Conservation (phyloP, 2,329 filamentous ascomycete species). For the Aureobasidium pullulans region DNA sequence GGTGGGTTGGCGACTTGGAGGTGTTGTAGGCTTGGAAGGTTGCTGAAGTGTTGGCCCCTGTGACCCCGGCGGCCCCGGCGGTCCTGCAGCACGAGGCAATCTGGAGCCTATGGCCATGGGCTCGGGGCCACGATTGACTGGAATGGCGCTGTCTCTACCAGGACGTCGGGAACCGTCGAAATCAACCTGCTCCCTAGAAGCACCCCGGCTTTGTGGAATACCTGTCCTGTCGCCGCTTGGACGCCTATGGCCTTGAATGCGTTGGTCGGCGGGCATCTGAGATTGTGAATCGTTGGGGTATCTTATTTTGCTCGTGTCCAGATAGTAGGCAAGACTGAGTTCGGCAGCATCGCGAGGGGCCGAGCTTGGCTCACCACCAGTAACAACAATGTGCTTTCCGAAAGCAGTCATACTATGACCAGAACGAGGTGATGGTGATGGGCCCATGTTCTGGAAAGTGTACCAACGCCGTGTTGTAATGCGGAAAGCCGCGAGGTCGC, state of each 20-base stretch:
- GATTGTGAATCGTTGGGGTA: slow-evolving; percentile 62
- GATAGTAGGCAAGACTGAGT: slow-evolving; percentile 78
- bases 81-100: slow-evolving; percentile 48
- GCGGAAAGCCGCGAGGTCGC: slow-evolving; percentile 81
- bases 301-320: slow-evolving; percentile 93
- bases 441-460: slow-evolving; percentile 99
- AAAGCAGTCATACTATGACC: slow-evolving; percentile 97
- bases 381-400: slow-evolving; percentile 83
- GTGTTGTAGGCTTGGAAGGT: slow-evolving; percentile 24
- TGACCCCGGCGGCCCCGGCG: slow-evolving; percentile 53
- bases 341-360: slow-evolving; percentile 74
- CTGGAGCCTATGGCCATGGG: slow-evolving; percentile 44
- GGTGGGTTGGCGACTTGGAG: slow-evolving; percentile 13
- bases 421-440: slow-evolving; percentile 84
- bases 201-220: slow-evolving; percentile 17
- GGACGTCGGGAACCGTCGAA: slow-evolving; percentile 18
- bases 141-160: slow-evolving; percentile 19
- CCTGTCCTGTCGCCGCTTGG: slow-evolving; percentile 26
- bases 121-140: slow-evolving; percentile 28
- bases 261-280: slow-evolving; percentile 27
- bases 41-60: slow-evolving; percentile 58
- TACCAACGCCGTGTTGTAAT: slow-evolving; percentile 89
- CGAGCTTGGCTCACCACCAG: slow-evolving; percentile 91
- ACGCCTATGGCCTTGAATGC: slow-evolving; percentile 23
- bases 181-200: slow-evolving; percentile 23